Conservation (phyloP, 257 asterid species). For the Solanum appendiculatum region DNA sequence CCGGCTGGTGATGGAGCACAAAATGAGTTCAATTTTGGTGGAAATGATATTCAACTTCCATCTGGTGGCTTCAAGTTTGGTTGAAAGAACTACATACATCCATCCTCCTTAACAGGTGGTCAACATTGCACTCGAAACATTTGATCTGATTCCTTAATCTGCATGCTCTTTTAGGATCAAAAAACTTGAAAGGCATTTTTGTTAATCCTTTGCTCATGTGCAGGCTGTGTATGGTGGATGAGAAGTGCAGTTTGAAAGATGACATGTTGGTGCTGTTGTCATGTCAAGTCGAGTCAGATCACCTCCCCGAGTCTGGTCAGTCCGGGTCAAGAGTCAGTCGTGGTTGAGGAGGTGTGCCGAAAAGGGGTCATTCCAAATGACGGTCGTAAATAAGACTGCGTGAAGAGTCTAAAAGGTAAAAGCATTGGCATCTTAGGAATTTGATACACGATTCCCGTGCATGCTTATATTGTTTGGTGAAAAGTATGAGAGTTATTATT, state of each 20-base stretch:
- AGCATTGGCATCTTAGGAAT: neutral
- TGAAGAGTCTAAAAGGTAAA: neutral
- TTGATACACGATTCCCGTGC: neutral
- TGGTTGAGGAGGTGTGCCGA: conserved; percentile 23
- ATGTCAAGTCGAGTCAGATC: conserved; percentile 33
- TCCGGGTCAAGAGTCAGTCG: conserved; percentile 23
- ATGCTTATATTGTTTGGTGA: conserved; percentile 2
- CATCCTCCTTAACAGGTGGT: neutral
- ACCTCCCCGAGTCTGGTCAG: conserved; percentile 44
- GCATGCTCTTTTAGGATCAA: neutral
- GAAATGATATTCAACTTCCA: conserved; percentile 49
- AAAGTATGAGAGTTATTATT: neutral
- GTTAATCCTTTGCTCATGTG: neutral
- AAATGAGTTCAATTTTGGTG: conserved; percentile 68
- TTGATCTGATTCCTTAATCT: neutral
- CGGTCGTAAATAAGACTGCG: conserved; percentile 16
- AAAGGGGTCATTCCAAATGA: conserved; percentile 24
- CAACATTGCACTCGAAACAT: neutral
- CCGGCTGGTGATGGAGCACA: conserved; percentile 47
- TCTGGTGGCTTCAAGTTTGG: conserved; percentile 78
- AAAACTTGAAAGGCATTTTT: neutral
- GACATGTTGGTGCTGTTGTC: conserved; percentile 20
- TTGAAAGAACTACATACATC: conserved; percentile 28
- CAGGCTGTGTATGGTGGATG: conserved; percentile 13
- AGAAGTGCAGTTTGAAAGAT: conserved; percentile 19